Evolutionary conservation across 805 yeast species (phyloP).

Genomic region (Myxozyma neotropica): DNA sequence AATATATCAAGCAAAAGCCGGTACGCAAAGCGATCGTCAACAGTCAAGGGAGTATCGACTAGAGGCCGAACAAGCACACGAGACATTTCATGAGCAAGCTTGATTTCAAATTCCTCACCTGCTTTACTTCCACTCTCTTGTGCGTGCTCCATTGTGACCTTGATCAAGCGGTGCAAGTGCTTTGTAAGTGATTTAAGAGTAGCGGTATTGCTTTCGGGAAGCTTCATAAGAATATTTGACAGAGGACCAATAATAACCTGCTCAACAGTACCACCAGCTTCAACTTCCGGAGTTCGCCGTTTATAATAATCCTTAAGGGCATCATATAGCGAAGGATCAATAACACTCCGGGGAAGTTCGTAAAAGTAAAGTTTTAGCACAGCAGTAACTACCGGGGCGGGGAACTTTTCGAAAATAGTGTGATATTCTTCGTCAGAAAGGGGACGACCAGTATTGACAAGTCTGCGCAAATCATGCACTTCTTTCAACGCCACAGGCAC

Average conservation of each 20-base stretch:
- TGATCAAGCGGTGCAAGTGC: slow-evolving; percentile 67
- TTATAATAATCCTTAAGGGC: slow-evolving; percentile 67
- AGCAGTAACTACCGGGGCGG: slow-evolving; percentile 65
- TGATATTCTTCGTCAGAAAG: slow-evolving; percentile 35
- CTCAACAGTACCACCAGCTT: slow-evolving; percentile 24
- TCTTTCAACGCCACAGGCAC: slow-evolving; percentile 61
- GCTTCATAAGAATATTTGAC: slow-evolving; percentile 64
- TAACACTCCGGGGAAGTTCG: slow-evolving; percentile 77
- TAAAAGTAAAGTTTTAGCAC: slow-evolving; percentile 71
- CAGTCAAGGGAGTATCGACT: slow-evolving; percentile 49
- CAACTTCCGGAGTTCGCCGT: slow-evolving; percentile 48
- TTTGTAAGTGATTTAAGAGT: slow-evolving; percentile 79
- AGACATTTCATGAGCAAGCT: slow-evolving; percentile 67
- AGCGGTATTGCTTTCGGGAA: slow-evolving; percentile 72
- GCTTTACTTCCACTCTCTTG: slow-evolving; percentile 41
- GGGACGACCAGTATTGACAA: slow-evolving; percentile 47
- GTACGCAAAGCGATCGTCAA: slow-evolving; percentile 61
- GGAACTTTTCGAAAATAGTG: slow-evolving; percentile 42
- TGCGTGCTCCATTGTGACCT: slow-evolving; percentile 40
- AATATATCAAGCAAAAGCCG: slow-evolving; percentile 65
- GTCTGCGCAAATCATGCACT: slow-evolving; percentile 63
- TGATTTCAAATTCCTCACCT: slow-evolving; percentile 39
- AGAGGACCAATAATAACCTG: slow-evolving; percentile 17
- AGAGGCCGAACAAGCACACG: slow-evolving; percentile 59
- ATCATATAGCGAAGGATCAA: slow-evolving; percentile 67